Evolutionary conservation across 495 filamentous ascomycete genomes (phyloP).

Genomic region (Aspergillus wentii): DNA sequence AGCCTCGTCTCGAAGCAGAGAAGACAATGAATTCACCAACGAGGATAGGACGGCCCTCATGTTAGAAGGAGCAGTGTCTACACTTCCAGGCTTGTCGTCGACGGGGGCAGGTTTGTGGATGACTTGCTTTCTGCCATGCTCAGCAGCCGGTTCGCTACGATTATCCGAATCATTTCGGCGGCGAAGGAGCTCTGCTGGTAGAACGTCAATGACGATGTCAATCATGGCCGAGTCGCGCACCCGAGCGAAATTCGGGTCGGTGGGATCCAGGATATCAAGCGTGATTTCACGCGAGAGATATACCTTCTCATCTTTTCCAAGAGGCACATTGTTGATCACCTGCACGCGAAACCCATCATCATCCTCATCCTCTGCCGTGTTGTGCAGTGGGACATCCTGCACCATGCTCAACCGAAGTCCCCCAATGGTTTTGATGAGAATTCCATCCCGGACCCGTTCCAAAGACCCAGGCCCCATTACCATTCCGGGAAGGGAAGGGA

Average conservation of each 20-base stretch:
- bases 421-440: slow-evolving; percentile 72
- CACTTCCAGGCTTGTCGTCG: slow-evolving; percentile 17
- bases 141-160: slow-evolving; percentile 24
- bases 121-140: slow-evolving; percentile 15
- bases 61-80: slow-evolving; percentile 39
- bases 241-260: slow-evolving; percentile 79
- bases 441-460: slow-evolving; percentile 64
- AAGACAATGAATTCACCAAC: slow-evolving; percentile 54
- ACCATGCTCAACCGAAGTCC: slow-evolving; percentile 77
- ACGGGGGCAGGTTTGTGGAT: slow-evolving; percentile 12
- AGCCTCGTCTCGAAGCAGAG: slow-evolving; percentile 43
- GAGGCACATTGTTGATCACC: slow-evolving; percentile 69
- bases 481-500: slow-evolving; percentile 62
- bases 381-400: slow-evolving; percentile 49
- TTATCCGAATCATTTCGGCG: slow-evolving; percentile 34
- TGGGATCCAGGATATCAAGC: slow-evolving; percentile 60
- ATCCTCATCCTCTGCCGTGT: slow-evolving; percentile 23
- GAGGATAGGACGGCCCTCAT: slow-evolving; percentile 50
- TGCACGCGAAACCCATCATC: slow-evolving; percentile 61
- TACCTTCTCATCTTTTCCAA: slow-evolving; percentile 88
- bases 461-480: slow-evolving; percentile 46
- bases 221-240: slow-evolving; percentile 65
- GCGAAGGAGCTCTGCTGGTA: slow-evolving; percentile 34
- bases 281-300: slow-evolving; percentile 74
- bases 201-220: slow-evolving; percentile 64